Conservation (phyloP, 2,329 filamentous ascomycete genomes). For the Penicillium sp. region DNA sequence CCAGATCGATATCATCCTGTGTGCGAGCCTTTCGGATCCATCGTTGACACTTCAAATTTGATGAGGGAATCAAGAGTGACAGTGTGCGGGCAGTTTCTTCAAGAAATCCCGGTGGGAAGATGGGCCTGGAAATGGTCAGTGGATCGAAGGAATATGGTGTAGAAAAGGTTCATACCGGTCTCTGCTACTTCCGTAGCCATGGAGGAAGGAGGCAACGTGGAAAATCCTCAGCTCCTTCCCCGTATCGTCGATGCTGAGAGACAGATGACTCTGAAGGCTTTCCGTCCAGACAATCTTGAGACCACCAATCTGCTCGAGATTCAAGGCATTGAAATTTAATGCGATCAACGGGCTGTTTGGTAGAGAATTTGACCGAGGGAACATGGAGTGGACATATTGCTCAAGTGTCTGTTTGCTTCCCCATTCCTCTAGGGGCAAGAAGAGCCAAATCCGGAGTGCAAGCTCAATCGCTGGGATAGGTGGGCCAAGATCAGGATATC, state of each 20-base stretch:
- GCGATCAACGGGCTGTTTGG: not conserved
- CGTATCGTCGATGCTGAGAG: not conserved
- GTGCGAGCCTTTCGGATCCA: constrained; percentile 11
- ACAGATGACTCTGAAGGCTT: not conserved
- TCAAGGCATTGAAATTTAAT: not conserved
- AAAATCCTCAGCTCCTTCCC: not conserved
- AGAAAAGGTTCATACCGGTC: not conserved
- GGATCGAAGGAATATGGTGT: not conserved
- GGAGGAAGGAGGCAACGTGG: not conserved
- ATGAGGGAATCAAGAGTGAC: constrained; percentile 13
- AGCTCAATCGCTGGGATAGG: not conserved
- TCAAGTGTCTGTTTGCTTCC: not conserved
- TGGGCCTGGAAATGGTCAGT: not conserved
- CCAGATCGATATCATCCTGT: constrained; percentile 10
- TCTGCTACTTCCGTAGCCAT: not conserved
- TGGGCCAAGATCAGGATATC: not conserved
- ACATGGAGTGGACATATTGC: not conserved
- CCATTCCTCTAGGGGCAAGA: not conserved
- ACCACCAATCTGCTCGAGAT: not conserved
- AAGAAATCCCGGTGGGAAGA: constrained; percentile 8
- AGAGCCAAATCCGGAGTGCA: not conserved
- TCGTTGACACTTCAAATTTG: constrained; percentile 12
- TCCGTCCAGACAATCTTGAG: constrained; percentile 10
- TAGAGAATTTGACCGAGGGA: not conserved
- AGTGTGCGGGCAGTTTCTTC: constrained; percentile 14